These are phyloP conservation scores for Serendipita sp. DNA, from an alignment of 1,284 basidiomycete species.

Conservation along the genomic window DNA sequence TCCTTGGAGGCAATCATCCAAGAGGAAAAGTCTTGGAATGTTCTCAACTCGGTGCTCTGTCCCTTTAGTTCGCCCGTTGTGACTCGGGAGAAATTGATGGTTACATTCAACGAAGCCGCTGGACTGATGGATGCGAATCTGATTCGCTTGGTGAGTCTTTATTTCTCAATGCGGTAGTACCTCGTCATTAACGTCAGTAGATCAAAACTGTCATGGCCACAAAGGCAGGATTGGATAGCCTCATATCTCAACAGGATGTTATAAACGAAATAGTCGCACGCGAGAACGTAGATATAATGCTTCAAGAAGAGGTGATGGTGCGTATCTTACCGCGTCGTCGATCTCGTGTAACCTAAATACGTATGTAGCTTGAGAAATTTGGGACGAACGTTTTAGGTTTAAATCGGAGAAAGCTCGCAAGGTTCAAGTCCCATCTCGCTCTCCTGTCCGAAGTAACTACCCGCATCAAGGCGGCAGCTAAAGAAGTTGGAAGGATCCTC, in stretches of 20 bases:
- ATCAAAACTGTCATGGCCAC: neutral
- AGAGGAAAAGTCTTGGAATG: neutral
- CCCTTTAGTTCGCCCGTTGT: neutral
- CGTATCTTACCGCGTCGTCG: neutral
- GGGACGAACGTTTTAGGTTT: neutral
- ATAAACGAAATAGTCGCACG: neutral
- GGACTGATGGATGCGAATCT: conserved; percentile 6
- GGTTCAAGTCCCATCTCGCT: neutral
- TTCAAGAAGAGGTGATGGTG: neutral
- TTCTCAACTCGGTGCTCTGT: neutral
- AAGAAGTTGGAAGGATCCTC: neutral
- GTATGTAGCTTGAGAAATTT: neutral
- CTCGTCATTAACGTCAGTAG: neutral
- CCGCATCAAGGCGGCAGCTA: neutral
- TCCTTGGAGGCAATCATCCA: neutral
- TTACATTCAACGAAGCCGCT: neutral
- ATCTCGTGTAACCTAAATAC: neutral
- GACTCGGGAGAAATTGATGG: conserved; percentile 1
- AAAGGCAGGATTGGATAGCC: neutral
- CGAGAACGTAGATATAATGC: neutral
- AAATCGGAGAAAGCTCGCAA: neutral
- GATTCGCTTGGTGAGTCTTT: neutral
- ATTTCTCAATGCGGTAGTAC: neutral
- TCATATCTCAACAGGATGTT: neutral
- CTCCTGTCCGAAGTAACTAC: neutral